A percentile compares a stretch with the other conserved stretches of the same genome.
Evolutionary conservation across 1,139 yeast genomes (phyloP).

Genomic region (Taphrina confusa): DNA sequence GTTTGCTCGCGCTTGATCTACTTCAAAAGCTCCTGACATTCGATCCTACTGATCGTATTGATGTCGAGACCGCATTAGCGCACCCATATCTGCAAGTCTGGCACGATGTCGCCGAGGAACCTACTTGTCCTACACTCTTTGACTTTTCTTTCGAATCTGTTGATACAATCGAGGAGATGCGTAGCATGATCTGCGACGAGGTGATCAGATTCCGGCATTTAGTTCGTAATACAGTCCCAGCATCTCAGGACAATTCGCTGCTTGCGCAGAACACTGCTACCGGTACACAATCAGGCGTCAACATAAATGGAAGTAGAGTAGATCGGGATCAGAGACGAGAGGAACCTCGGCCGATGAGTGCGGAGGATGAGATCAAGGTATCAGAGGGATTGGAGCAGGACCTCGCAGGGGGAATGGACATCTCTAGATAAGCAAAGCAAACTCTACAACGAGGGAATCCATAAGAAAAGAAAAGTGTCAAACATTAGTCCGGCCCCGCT

Average conservation of each 20-base stretch:
- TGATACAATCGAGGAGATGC: slow-evolving; percentile 76
- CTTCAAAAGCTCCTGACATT: slow-evolving; percentile 79
- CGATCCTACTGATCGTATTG: slow-evolving; percentile 82
- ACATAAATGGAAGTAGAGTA: not conserved
- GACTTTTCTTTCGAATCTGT: slow-evolving; percentile 88
- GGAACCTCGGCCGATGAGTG: slow-evolving; percentile 30
- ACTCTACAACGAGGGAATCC: no score
- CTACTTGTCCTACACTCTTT: slow-evolving; percentile 76
- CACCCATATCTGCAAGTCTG: slow-evolving; percentile 89
- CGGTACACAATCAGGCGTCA: slow-evolving; percentile 3
- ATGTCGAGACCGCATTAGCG: slow-evolving; percentile 82
- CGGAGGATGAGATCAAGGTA: slow-evolving; percentile 24
- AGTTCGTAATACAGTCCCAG: slow-evolving; percentile 51
- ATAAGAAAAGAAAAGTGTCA: no score
- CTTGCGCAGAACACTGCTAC: not conserved
- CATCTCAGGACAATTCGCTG: not conserved
- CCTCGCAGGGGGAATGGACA: slow-evolving; percentile 30
- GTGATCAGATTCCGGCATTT: slow-evolving; percentile 76
- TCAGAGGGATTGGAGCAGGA: slow-evolving; percentile 22
- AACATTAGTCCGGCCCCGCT: no score
- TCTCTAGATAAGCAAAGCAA: slow-evolving; percentile 10
- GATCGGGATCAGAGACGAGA: slow-evolving; percentile 11
- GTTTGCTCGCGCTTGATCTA: slow-evolving; percentile 80
- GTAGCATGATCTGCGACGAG: slow-evolving; percentile 73
- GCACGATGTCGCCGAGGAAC: slow-evolving; percentile 97